Conservation (phyloP, 495 filamentous ascomycete genomes). For the Symbiotaphrina buchneri region DNA sequence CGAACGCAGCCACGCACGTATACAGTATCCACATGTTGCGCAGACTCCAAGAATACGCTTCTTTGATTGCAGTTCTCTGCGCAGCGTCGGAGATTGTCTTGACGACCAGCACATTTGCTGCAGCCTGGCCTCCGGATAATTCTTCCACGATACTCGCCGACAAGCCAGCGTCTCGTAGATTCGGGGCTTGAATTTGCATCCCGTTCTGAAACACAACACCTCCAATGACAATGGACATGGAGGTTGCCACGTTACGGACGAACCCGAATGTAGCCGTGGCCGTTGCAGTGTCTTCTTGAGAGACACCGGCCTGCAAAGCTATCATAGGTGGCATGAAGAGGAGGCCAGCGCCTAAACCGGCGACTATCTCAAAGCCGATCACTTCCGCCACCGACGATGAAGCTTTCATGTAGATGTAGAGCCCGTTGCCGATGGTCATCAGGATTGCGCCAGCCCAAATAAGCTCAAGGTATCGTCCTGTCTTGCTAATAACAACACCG, state of each 20-base stretch:
- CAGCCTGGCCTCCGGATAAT: slow-evolving; percentile 18
- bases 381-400: slow-evolving; percentile 31
- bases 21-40: slow-evolving; percentile 25
- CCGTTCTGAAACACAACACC: slow-evolving; percentile 59
- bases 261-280: slow-evolving; percentile 61
- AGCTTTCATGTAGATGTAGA: slow-evolving; percentile 34
- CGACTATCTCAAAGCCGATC: slow-evolving; percentile 26
- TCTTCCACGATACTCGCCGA: slow-evolving; percentile 10
- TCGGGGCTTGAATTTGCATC: slow-evolving; percentile 12
- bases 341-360: slow-evolving; percentile 36
- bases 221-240: slow-evolving; percentile 55
- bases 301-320: slow-evolving; percentile 50
- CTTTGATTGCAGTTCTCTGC: slow-evolving; percentile 10
- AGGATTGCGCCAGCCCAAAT: slow-evolving; percentile 33
- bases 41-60: slow-evolving; percentile 19
- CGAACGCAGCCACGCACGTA: slow-evolving; percentile 12
- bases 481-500: slow-evolving; percentile 54
- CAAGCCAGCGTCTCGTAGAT: slow-evolving; percentile 8
- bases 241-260: slow-evolving; percentile 46
- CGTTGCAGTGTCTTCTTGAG: slow-evolving; percentile 48
- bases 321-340: slow-evolving; percentile 59
- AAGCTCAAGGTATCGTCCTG: slow-evolving; percentile 22
- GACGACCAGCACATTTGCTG: slow-evolving; percentile 18
- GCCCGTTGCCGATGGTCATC: slow-evolving; percentile 39
- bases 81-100: slow-evolving; percentile 11